Conservation (phyloP, 345 rosid genomes). For the Mercurialis annua region DNA sequence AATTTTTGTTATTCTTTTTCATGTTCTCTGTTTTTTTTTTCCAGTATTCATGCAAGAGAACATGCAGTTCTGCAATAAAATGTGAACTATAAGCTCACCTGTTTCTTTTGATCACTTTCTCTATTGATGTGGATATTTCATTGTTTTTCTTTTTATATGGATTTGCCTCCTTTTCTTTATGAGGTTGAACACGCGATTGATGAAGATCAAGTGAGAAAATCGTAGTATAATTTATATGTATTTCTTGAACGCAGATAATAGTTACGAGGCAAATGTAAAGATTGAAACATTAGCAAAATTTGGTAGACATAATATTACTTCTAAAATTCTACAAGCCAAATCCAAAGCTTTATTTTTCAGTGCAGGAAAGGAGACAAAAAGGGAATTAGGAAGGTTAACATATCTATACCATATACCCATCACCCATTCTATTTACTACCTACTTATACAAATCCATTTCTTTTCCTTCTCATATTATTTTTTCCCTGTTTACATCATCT, state of each 20-base stretch:
- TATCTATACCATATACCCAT: constrained; percentile 40
- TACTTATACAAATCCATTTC: constrained; percentile 13
- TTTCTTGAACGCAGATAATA: no score
- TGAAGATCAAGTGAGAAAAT: no score
- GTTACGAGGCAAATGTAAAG: constrained; percentile 3
- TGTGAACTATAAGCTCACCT: background rate
- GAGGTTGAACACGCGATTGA: no score
- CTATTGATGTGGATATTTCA: background rate
- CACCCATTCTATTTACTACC: constrained; percentile 20
- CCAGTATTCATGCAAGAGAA: background rate
- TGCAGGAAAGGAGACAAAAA: constrained; percentile 20
- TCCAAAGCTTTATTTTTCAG: constrained; percentile 31
- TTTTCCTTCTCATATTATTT: constrained; percentile 17
- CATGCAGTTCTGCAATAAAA: background rate
- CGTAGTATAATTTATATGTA: no score
- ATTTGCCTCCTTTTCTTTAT: no score
- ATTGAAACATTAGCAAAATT: constrained; percentile 15
- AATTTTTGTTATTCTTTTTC: background rate
- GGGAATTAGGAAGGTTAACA: constrained; percentile 28
- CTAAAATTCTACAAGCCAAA: constrained; percentile 16
- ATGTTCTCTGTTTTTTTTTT: background rate
- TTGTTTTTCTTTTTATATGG: no score
- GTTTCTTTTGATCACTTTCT: background rate
- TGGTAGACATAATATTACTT: constrained; percentile 1
- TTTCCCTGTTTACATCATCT: constrained; percentile 17